A percentile compares a stretch with the other conserved stretches of the same genome.
Conservation (phyloP, 2,329 filamentous ascomycete species). For the Colletotrichum coccodes region DNA sequence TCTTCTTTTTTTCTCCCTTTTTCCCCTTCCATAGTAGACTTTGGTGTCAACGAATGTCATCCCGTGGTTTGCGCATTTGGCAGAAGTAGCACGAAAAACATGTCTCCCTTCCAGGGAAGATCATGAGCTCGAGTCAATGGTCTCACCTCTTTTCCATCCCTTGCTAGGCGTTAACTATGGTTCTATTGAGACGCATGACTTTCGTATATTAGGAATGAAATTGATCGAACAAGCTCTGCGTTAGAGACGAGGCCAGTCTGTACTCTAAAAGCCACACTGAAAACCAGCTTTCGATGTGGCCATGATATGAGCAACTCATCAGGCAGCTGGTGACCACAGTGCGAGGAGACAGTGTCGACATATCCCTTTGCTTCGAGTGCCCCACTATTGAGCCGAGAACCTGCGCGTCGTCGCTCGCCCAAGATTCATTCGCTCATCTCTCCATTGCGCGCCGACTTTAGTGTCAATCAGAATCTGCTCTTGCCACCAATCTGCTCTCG, state of each 20-base stretch:
- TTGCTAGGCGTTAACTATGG: too few species aligned
- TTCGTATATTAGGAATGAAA: too few species aligned
- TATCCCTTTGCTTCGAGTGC: neutral
- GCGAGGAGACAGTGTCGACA: neutral
- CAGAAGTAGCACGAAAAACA: neutral
- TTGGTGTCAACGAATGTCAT: neutral
- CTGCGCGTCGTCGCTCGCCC: neutral
- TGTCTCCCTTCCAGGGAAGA: neutral
- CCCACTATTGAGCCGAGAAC: neutral
- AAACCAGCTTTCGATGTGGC: too few species aligned
- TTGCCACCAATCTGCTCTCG: neutral
- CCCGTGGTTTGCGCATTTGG: neutral
- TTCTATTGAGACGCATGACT: too few species aligned
- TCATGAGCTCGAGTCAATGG: neutral
- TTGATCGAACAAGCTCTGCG: too few species aligned
- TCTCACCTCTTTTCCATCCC: too few species aligned
- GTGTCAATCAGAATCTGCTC: neutral
- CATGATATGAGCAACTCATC: too few species aligned
- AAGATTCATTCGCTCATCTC: neutral
- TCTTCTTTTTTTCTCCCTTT: neutral
- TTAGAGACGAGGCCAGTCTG: neutral
- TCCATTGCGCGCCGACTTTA: neutral
- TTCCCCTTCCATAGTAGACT: too few species aligned
- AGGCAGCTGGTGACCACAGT: constrained; percentile 16
- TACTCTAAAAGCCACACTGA: too few species aligned